phyloP scores from a whole-genome alignment of 306 rosid species.

The Rosa multiflora region DNA sequence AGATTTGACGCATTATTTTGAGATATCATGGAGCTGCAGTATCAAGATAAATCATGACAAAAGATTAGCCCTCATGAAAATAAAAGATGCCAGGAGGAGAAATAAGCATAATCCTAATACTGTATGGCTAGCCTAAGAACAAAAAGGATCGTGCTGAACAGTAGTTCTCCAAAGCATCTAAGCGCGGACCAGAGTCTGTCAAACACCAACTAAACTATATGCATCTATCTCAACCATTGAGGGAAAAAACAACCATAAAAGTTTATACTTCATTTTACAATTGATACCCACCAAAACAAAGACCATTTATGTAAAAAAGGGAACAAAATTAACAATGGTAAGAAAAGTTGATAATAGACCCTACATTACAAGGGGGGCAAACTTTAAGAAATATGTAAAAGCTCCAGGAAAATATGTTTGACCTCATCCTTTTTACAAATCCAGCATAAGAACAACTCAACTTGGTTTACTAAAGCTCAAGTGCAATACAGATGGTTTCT shows the following conservation, averaged over 20 bases:
- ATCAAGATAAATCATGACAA: conserved; percentile 25
- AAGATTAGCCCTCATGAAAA: conserved; percentile 24
- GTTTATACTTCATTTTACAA: background rate
- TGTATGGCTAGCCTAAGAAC: background rate
- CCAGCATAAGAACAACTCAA: too few species aligned
- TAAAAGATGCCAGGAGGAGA: conserved; percentile 10
- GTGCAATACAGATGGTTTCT: too few species aligned
- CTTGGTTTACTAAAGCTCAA: too few species aligned
- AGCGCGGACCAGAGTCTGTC: background rate
- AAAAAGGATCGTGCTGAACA: background rate
- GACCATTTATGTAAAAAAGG: background rate
- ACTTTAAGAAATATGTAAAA: too few species aligned
- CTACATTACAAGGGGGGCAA: background rate
- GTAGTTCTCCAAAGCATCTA: background rate
- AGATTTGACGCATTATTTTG: conserved; percentile 44
- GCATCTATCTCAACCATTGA: background rate
- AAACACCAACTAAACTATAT: background rate
- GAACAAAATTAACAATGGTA: background rate
- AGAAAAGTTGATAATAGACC: background rate
- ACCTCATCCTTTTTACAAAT: too few species aligned
- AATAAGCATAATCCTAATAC: conserved; percentile 12
- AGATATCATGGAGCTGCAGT: conserved; percentile 52
- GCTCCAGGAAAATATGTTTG: too few species aligned
- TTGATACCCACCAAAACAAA: background rate
- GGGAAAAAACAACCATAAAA: background rate